Percentiles rank a stretch among this genome's conserved stretches.
Conservation (phyloP, 2,329 filamentous ascomycete genomes). For the Fusarium miscanthi region DNA sequence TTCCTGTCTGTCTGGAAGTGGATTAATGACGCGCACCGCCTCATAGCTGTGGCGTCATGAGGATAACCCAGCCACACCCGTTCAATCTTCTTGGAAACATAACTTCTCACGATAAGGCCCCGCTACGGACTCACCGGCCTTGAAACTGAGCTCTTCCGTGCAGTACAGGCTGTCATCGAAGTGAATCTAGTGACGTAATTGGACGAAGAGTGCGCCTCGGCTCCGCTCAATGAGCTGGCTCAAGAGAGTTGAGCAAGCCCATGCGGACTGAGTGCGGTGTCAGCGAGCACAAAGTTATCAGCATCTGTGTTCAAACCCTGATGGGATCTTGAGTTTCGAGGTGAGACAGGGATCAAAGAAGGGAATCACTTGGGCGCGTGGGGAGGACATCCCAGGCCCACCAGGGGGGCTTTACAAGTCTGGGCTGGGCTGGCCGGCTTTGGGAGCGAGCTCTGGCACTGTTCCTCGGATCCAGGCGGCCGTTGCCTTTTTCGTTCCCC, state of each 20-base stretch:
- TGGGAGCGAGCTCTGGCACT: background rate
- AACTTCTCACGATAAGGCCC: background rate
- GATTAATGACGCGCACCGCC: background rate
- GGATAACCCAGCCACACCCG: background rate
- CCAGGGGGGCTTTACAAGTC: background rate
- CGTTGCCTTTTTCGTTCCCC: background rate
- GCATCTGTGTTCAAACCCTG: background rate
- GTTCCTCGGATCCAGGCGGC: background rate
- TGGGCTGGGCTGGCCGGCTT: background rate
- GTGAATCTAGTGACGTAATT: background rate
- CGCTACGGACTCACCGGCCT: conserved; percentile 1
- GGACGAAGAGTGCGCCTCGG: background rate
- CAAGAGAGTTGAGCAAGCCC: background rate
- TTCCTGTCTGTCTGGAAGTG: background rate
- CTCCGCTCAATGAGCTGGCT: background rate
- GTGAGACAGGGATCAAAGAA: background rate
- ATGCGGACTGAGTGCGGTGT: background rate
- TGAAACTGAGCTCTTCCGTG: background rate
- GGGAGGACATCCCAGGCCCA: background rate
- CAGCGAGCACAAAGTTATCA: background rate
- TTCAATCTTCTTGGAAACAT: background rate
- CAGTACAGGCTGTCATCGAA: background rate
- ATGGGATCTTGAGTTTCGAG: background rate
- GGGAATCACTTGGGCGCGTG: background rate
- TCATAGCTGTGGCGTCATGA: background rate